Base-by-base conservation (phyloP, 2,329 filamentous ascomycete genomes). In the Magnaporthiopsis poae region DNA sequence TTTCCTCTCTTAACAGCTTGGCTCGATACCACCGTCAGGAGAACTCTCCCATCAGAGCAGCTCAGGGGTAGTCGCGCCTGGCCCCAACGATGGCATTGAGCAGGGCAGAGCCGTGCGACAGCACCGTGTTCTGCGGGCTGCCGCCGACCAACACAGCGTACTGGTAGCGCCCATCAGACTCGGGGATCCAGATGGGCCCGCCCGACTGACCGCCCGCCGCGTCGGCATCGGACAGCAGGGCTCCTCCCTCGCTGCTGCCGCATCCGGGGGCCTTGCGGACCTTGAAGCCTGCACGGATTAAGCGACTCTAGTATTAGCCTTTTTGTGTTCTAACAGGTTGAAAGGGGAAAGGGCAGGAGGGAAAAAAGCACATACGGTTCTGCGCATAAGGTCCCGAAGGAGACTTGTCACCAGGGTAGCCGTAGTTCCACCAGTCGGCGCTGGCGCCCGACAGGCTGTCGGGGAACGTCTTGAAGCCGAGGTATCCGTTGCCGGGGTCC, bases 141-240 rank as follows among this genome's bases (percentile, higher is more conserved):
- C 25, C 29, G 21, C n/a, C 65, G 9, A 62, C 61, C 15, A 62
- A 36, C 0, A 66, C 65, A 13, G 21, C 60, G 36, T 62, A 62
- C 65, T 62, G 60, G 25, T 56, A 66, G 7, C 31, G 65, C n/a
- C 60, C 29, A 15, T 35, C 60, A 18, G 35, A 21, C 60, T 66
- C 65, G 65, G 27, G 31, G 21, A 61, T 62, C 31, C 33, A 66
- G 35, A 66, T 18, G 35, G 65, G 56, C 5, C 65, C 31, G 59
- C 65, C 65, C 25, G 65, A 66, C 60, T 66, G 65, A 29, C 65
- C 65, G 15, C 56, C 56, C 8, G n/a, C 27, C 18, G 60, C 25
- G 27, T 66, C 65, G 8, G 27, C 65, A 36, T 35, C 25, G 7
- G 59, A 29, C 2, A n/a, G n/a, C 60, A 66, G 15, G 18, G 65